Base-by-base conservation (phyloP, 1,139 yeast species). In the Blastobotrys arbuscula region DNA sequence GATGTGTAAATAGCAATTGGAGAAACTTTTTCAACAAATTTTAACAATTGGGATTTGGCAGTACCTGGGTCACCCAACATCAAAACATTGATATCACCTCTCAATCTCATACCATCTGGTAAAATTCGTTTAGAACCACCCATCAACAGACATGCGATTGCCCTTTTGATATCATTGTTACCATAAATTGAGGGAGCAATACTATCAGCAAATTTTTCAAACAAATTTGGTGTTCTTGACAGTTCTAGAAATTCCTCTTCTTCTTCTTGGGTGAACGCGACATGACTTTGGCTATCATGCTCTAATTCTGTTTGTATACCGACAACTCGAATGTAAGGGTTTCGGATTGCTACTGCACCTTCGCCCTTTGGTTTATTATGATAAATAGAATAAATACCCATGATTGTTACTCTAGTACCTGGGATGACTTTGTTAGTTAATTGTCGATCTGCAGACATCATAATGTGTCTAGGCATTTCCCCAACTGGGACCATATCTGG, bases 401-500 rank as follows among this genome's bases (percentile, higher is more conserved):
- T 81, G 41, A 90, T 77, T 4, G 96, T 88, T 55, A 95, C 95
- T 58, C 97, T 76, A 0, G 95, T 87, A 42, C 99, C 99, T 0
- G 99, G 99, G 31, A 90, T 86, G 28, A 92, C 92, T 55, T 79
- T 81, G 69, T 92, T 92, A 23, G 97, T 84, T 65, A 92, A 73
- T 57, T 87, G 86, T 56, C 98, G 77, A 64, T 94, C 98, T 19
- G 90, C 87, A 45, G 94, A 87, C 57, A 94, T 74, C 53, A 88
- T 67, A 45, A 94, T 84, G 61, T 92, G 96, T 59, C 99, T 80
- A 13, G 99, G 99, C 90, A 92, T 84, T 71, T 92, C 99, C 55
- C 99, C 98, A 19, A 92, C 96, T 1, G 98, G 99, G 1, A 92
- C 97, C 84, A 87, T 85, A 65, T 92, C 98, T 13, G 98, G 97